Evolutionary conservation across 2,329 filamentous ascomycete genomes (phyloP).

Genomic region (Pseudogymnoascus sp.): DNA sequence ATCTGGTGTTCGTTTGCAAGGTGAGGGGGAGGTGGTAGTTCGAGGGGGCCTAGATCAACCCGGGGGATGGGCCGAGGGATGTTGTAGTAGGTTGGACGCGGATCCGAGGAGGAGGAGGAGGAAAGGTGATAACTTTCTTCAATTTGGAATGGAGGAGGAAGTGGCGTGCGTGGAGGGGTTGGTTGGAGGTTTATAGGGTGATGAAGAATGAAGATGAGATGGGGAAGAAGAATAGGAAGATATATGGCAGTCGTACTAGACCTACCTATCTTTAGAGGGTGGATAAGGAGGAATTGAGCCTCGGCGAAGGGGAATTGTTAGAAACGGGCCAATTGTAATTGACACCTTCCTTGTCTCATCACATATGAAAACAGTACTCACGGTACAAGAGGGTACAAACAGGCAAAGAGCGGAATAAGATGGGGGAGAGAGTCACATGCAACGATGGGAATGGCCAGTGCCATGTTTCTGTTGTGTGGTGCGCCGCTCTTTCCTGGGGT

Average conservation of each 20-base stretch:
- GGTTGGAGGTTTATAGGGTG: background rate
- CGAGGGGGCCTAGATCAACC: background rate
- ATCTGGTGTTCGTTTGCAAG: background rate
- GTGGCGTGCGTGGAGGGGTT: background rate
- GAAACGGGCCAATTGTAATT: background rate
- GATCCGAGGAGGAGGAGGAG: background rate
- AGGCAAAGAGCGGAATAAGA: background rate
- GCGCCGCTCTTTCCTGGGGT: background rate
- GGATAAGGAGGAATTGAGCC: background rate
- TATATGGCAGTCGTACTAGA: background rate
- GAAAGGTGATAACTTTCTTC: background rate
- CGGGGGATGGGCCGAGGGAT: background rate
- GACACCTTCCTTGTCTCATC: background rate
- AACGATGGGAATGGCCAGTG: too few relatives aligned
- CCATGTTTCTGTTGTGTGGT: background rate
- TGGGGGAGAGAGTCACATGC: background rate
- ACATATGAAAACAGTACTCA: background rate
- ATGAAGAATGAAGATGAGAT: background rate
- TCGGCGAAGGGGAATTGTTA: background rate
- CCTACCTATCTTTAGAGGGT: background rate
- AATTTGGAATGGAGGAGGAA: background rate
- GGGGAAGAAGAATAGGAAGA: background rate
- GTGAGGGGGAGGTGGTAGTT: background rate
- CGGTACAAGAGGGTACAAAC: background rate
- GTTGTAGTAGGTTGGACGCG: background rate